These are phyloP conservation scores for Populus ilicifolia DNA, from an alignment of 345 rosid species.

Conservation along the genomic window DNA sequence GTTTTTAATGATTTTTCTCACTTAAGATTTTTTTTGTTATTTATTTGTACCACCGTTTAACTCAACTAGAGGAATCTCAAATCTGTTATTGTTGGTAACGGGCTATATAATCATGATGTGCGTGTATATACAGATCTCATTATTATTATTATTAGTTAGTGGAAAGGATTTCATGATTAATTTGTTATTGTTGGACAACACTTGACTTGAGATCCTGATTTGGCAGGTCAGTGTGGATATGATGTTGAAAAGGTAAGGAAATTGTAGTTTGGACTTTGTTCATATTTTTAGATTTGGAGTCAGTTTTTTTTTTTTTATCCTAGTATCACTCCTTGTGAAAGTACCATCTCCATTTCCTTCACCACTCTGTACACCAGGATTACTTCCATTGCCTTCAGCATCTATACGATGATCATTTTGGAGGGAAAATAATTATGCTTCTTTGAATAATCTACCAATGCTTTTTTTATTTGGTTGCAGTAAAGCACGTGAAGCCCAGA, in stretches of 20 bases:
- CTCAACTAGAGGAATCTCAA: too few species aligned
- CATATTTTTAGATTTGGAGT: neutral
- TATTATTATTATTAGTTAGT: neutral
- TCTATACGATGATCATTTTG: neutral
- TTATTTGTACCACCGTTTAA: too few species aligned
- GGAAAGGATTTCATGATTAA: neutral
- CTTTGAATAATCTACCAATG: neutral
- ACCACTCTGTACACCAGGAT: neutral
- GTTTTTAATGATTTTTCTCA: too few species aligned
- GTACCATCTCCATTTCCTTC: neutral
- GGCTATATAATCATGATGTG: too few species aligned
- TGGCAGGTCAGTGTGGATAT: slow-evolving; percentile 81
- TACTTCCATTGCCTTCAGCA: neutral
- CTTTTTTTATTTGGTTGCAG: neutral
- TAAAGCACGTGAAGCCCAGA: neutral
- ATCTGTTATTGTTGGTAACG: too few species aligned
- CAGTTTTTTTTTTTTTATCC: neutral
- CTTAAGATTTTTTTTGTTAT: too few species aligned
- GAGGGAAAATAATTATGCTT: neutral
- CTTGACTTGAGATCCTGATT: slow-evolving; percentile 15
- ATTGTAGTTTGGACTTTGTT: slow-evolving; percentile 5
- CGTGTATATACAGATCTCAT: too few species aligned
- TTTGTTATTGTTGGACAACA: slow-evolving; percentile 6
- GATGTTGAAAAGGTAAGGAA: slow-evolving; percentile 65
- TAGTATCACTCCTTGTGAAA: too few species aligned